Conservation (phyloP, 2,329 filamentous ascomycete species). For the Anthostomella pinea region DNA sequence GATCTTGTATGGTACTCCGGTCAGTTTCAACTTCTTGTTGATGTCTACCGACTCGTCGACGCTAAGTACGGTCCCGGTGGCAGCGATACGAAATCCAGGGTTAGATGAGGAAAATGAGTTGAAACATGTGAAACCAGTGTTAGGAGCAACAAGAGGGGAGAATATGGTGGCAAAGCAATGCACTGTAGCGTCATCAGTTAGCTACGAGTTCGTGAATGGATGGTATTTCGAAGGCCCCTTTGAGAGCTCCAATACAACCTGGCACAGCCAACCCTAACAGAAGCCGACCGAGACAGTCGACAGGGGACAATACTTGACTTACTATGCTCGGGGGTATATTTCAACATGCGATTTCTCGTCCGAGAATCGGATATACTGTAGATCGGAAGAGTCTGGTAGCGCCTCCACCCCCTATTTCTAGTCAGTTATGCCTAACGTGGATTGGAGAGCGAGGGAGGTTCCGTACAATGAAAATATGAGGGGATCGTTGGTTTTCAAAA, state of each 20-base stretch:
- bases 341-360: constrained; percentile 94
- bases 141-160: constrained; percentile 89
- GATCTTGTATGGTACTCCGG: constrained; percentile 69
- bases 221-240: no score
- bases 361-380: constrained; percentile 95
- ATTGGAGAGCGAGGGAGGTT: no score
- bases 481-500: constrained; percentile 96
- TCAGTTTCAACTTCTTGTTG: constrained; percentile 98
- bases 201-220: no score
- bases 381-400: constrained; percentile 88
- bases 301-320: no score
- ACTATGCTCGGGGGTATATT: constrained; percentile 98
- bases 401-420: constrained; percentile 95
- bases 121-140: constrained; percentile 92
- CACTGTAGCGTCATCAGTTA: no score
- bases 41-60: constrained; percentile 97
- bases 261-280: no score
- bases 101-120: constrained; percentile 82
- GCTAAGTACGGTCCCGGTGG: constrained; percentile 87
- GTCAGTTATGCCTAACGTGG: no score
- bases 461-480: constrained; percentile 93
- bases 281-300: no score
- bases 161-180: constrained; percentile 97
- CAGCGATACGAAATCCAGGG: constrained; percentile 89
- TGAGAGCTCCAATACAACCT: no score